These are phyloP conservation scores for Candida golubevii DNA, from an alignment of 805 yeast species.

Conservation along the genomic window DNA sequence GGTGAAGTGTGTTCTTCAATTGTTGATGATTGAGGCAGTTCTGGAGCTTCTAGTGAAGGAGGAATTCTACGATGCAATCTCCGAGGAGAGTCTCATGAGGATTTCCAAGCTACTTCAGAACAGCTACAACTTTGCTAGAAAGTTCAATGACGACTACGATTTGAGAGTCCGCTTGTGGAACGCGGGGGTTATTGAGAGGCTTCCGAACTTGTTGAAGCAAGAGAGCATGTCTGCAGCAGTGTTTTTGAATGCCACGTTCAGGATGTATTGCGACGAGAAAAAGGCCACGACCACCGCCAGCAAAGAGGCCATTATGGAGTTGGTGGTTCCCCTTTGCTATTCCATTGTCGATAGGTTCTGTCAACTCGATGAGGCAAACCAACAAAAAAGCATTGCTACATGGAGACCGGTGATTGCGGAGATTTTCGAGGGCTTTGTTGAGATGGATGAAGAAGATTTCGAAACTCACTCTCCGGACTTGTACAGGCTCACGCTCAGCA, in stretches of 20 bases:
- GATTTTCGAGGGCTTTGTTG: slow-evolving; percentile 75
- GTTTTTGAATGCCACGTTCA: slow-evolving; percentile 73
- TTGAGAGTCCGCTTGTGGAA: slow-evolving; percentile 85
- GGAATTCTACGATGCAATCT: slow-evolving; percentile 62
- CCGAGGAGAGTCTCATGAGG: slow-evolving; percentile 57
- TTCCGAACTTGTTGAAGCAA: slow-evolving; percentile 88
- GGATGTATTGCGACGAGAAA: slow-evolving; percentile 64
- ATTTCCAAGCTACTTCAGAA: slow-evolving; percentile 57
- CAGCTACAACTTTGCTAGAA: slow-evolving; percentile 79
- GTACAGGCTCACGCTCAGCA: slow-evolving; percentile 54
- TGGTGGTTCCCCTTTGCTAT: slow-evolving; percentile 61
- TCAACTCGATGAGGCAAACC: slow-evolving; percentile 71
- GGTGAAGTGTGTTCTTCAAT: slow-evolving; percentile 86
- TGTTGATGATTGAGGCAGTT: slow-evolving; percentile 80
- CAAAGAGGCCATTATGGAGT: slow-evolving; percentile 48
- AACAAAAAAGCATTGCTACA: slow-evolving; percentile 70
- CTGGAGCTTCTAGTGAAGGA: slow-evolving; percentile 75
- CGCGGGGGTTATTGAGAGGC: slow-evolving; percentile 85
- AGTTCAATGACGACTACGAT: slow-evolving; percentile 84
- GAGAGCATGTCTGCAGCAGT: slow-evolving; percentile 90
- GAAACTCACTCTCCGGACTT: slow-evolving; percentile 51
- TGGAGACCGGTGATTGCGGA: slow-evolving; percentile 94
- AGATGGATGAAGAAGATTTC: slow-evolving; percentile 73
- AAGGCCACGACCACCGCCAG: slow-evolving; percentile 44
- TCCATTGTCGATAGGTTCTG: slow-evolving; percentile 67